A percentile compares a stretch with the other conserved stretches of the same genome.
phyloP scores from a whole-genome alignment of 73 alveolate genomes.

The Paramecium caudatum region DNA sequence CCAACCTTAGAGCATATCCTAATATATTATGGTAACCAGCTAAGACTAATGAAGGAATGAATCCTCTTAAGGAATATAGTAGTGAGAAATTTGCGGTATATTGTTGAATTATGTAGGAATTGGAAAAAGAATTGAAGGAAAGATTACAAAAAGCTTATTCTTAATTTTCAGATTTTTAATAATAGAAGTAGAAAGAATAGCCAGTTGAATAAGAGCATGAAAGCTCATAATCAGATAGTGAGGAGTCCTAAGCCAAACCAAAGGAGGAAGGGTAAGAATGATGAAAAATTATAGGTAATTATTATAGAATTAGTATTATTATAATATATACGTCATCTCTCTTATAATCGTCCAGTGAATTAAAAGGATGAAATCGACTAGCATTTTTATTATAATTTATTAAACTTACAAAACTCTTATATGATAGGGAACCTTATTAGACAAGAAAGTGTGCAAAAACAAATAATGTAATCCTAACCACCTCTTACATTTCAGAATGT shows the following conservation, averaged over 20 bases:
- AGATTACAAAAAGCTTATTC: background rate
- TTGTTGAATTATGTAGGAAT: background rate
- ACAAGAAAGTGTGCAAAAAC: conserved; percentile 1
- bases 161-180: background rate
- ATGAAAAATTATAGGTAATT: conserved; percentile 40
- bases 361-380: no score
- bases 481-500: background rate
- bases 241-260: conserved; percentile 12
- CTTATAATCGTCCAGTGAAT: conserved; percentile 45
- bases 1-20: conserved; percentile 8
- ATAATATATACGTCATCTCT: background rate
- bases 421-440: conserved; percentile 4
- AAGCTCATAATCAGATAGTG: background rate
- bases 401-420: background rate
- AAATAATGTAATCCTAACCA: conserved; percentile 2
- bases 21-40: conserved; percentile 57
- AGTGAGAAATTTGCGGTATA: background rate
- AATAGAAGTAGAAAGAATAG: background rate
- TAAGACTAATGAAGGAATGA: conserved; percentile 56
- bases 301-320: background rate
- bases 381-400: no score
- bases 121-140: conserved; percentile 49
- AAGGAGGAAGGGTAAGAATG: conserved; percentile 48
- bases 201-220: background rate
- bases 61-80: conserved; percentile 57